Percentiles rank a stretch among this genome's conserved stretches.
These are phyloP conservation scores for Parietaria judaica DNA, from an alignment of 306 rosid species.

Conservation along the genomic window DNA sequence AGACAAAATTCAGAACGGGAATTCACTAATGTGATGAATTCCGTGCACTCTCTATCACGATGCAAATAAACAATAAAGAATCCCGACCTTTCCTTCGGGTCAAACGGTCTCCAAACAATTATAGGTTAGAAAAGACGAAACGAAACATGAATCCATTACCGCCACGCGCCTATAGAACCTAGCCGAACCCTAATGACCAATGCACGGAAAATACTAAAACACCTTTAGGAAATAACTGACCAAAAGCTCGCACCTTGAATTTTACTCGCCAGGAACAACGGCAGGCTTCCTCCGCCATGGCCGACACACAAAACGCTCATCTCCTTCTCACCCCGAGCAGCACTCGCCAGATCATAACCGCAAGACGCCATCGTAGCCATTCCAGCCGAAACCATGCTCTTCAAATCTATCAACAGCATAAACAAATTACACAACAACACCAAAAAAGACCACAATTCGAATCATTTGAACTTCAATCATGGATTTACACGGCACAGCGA, in stretches of 20 bases:
- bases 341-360: constrained; percentile 48
- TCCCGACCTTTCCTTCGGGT: too few relatives aligned
- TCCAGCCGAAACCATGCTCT: constrained; percentile 87
- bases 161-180: too few relatives aligned
- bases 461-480: too few relatives aligned
- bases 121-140: too few relatives aligned
- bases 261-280: constrained; percentile 75
- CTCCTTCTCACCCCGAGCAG: constrained; percentile 44
- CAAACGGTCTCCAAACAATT: too few relatives aligned
- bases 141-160: too few relatives aligned
- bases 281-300: constrained; percentile 95
- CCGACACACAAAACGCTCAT: constrained; percentile 79
- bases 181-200: too few relatives aligned
- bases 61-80: neutral
- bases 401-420: constrained; percentile 48
- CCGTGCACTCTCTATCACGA: neutral
- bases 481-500: constrained; percentile 81
- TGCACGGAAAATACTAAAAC: neutral
- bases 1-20: neutral
- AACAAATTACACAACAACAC: constrained; percentile 13
- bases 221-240: neutral
- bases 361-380: constrained; percentile 62
- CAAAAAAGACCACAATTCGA: neutral
- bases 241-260: constrained; percentile 50
- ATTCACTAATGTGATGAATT: neutral